Conservation (phyloP, 306 rosid genomes). For the Cicer bijugum region DNA sequence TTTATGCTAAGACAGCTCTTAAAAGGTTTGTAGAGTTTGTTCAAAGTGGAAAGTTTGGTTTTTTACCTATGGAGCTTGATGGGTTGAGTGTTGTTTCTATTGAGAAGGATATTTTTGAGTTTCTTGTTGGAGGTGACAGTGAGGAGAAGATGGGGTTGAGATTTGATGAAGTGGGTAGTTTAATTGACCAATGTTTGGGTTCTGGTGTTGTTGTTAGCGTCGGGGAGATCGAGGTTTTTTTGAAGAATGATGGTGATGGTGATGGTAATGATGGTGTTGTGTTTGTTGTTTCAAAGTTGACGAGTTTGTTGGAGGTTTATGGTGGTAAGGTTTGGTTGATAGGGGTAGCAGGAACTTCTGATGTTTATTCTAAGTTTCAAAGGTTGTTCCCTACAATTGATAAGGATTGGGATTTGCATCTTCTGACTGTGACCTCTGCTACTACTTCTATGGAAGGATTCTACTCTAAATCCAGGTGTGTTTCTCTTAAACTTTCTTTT, state of each 20-base stretch:
- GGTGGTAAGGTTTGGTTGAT: slow-evolving; percentile 73
- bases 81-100: slow-evolving; percentile 52
- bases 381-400: slow-evolving; percentile 59
- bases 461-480: slow-evolving; percentile 78
- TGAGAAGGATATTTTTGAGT: slow-evolving; percentile 64
- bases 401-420: slow-evolving; percentile 81
- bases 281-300: slow-evolving; percentile 65
- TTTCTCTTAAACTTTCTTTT: slow-evolving; percentile 27
- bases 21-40: slow-evolving; percentile 55
- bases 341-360: slow-evolving; percentile 62
- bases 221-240: slow-evolving; percentile 66
- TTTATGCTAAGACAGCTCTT: slow-evolving; percentile 62
- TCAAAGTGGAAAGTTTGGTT: slow-evolving; percentile 35
- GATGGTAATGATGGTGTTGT: slow-evolving; percentile 45
- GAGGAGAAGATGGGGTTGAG: slow-evolving; percentile 59
- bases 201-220: slow-evolving; percentile 60
- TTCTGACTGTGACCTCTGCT: slow-evolving; percentile 76
- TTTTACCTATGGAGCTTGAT: slow-evolving; percentile 49
- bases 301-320: slow-evolving; percentile 59
- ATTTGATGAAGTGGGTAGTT: slow-evolving; percentile 62
- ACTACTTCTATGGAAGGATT: slow-evolving; percentile 56
- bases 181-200: slow-evolving; percentile 59
- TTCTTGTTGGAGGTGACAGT: slow-evolving; percentile 46
- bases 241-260: slow-evolving; percentile 21
- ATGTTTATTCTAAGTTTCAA: slow-evolving; percentile 58